phyloP scores from a whole-genome alignment of 2,329 filamentous ascomycete species.

The Fusarium sp. region DNA sequence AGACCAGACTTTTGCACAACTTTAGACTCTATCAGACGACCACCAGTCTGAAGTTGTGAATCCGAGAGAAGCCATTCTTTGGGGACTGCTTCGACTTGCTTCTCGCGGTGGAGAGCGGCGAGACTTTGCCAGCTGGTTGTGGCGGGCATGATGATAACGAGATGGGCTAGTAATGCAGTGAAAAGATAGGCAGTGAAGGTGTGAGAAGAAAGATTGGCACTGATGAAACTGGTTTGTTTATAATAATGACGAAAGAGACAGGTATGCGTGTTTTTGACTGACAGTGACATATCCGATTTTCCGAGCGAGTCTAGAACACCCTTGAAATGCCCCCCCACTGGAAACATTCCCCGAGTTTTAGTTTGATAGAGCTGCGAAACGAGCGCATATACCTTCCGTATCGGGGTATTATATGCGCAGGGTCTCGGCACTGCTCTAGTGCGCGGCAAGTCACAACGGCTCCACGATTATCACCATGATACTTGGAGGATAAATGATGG shows the following conservation, averaged over 20 bases:
- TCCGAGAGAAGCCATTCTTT: conserved; percentile 24
- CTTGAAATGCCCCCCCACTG: conserved; percentile 4
- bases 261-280: background rate
- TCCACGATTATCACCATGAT: background rate
- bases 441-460: background rate
- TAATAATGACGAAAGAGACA: background rate
- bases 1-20: conserved; percentile 27
- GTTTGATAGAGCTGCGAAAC: background rate
- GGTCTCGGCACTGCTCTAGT: background rate
- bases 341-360: background rate
- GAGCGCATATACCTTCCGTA: background rate
- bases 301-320: background rate
- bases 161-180: background rate
- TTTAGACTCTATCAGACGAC: conserved; percentile 23
- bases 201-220: background rate
- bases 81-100: conserved; percentile 29
- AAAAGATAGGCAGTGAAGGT: background rate
- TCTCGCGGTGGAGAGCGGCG: conserved; percentile 33
- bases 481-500: conserved; percentile 17
- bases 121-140: conserved; percentile 31
- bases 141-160: conserved; percentile 21
- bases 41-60: conserved; percentile 5
- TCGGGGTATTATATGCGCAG: background rate
- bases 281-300: background rate
- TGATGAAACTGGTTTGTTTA: conserved; percentile 1